phyloP scores from a whole-genome alignment of 495 filamentous ascomycete species.

The Cairneyella variabilis region DNA sequence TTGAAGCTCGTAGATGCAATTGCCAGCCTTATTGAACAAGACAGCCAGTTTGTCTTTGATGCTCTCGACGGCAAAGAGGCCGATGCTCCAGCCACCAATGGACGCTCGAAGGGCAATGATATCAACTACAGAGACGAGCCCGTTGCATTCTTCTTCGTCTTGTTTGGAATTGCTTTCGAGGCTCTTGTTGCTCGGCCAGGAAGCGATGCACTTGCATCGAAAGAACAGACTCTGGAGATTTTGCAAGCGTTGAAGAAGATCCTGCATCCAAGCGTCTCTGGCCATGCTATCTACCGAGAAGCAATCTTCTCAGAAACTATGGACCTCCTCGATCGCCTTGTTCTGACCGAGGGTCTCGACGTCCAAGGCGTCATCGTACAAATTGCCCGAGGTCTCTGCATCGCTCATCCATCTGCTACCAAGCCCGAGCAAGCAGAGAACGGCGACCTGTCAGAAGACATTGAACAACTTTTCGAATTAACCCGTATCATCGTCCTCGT shows the following conservation, averaged over 20 bases:
- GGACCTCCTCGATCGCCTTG: conserved; percentile 90
- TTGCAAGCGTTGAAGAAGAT: conserved; percentile 93
- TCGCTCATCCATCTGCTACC: conserved; percentile 83
- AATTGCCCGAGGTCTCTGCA: conserved; percentile 82
- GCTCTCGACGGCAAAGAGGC: conserved; percentile 84
- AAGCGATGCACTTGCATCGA: conserved; percentile 64
- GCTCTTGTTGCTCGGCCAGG: conserved; percentile 77
- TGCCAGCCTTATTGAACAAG: conserved; percentile 93
- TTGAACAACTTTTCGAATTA: conserved; percentile 96
- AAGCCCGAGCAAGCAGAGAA: conserved; percentile 61
- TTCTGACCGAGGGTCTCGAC: conserved; percentile 80
- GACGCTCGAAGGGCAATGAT: conserved; percentile 53
- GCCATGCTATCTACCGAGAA: conserved; percentile 93
- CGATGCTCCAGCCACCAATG: conserved; percentile 45
- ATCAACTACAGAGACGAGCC: conserved; percentile 99
- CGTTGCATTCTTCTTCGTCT: conserved; percentile 97
- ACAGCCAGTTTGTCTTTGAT: conserved; percentile 96
- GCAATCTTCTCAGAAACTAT: conserved; percentile 96
- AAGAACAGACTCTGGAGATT: conserved; percentile 83
- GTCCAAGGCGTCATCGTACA: conserved; percentile 93
- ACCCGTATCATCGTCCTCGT: conserved; percentile 94
- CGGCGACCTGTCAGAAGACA: conserved; percentile 86
- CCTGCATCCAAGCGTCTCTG: conserved; percentile 87
- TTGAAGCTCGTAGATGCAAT: conserved; percentile 95
- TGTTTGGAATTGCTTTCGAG: conserved; percentile 95